Evolutionary conservation across 1,284 basidiomycete species (phyloP).

Genomic region (Moesziomyces sp.): DNA sequence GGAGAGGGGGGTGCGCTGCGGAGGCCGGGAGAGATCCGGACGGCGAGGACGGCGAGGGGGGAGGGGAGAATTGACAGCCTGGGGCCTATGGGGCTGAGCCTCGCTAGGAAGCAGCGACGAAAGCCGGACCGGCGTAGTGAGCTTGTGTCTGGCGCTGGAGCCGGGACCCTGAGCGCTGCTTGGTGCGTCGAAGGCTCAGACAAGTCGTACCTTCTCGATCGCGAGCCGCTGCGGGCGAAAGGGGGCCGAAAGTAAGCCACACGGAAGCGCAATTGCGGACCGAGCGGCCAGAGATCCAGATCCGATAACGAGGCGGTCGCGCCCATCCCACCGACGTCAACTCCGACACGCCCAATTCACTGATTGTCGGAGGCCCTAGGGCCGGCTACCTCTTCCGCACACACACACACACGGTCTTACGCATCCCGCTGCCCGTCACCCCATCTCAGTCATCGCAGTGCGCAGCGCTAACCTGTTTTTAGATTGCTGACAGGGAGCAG

Average conservation of each 20-base stretch:
- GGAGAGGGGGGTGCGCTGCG: too few species aligned
- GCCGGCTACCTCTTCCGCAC: too few species aligned
- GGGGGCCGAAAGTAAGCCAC: background rate
- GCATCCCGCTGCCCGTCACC: too few species aligned
- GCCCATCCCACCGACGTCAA: background rate
- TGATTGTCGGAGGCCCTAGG: too few species aligned
- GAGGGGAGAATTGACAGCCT: too few species aligned
- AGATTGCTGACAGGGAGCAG: too few species aligned
- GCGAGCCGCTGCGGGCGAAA: background rate
- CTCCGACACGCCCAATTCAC: background rate
- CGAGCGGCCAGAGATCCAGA: constrained; percentile 15
- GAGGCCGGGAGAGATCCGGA: background rate
- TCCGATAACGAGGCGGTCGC: constrained; percentile 13
- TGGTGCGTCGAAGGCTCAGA: too few species aligned
- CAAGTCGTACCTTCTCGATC: background rate
- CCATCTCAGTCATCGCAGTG: too few species aligned
- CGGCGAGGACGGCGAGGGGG: background rate
- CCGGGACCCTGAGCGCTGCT: too few species aligned
- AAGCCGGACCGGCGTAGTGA: background rate
- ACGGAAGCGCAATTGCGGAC: background rate
- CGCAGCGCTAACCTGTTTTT: too few species aligned
- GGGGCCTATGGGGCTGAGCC: too few species aligned
- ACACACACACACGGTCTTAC: too few species aligned
- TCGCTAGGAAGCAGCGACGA: background rate
- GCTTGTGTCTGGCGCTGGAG: background rate